These are phyloP conservation scores for Schoenoplectus tabernaemontani DNA, from an alignment of 202 grass and related monocot species.

Conservation along the genomic window DNA sequence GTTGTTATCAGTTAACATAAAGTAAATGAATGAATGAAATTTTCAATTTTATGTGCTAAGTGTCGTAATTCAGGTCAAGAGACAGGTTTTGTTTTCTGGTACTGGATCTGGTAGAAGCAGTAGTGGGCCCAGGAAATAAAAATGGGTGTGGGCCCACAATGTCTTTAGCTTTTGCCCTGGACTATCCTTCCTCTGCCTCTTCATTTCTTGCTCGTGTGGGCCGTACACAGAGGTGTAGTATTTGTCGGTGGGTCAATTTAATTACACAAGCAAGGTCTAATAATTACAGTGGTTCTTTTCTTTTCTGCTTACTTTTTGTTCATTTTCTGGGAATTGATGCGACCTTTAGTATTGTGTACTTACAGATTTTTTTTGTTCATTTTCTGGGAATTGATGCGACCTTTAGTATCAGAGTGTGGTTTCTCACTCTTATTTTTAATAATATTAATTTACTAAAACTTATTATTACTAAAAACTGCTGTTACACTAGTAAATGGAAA, in stretches of 20 bases:
- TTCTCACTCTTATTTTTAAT: too few relatives aligned
- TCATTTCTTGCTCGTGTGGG: neutral
- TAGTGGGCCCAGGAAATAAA: constrained; percentile 5
- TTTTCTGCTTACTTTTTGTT: neutral
- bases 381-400: neutral
- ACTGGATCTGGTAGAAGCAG: neutral
- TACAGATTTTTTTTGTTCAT: constrained; percentile 2
- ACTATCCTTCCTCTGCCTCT: neutral
- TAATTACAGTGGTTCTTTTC: neutral
- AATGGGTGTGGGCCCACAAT: neutral
- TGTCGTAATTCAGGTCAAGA: neutral
- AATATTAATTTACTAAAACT: too few relatives aligned
- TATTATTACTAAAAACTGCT: too few relatives aligned
- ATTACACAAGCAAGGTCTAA: neutral
- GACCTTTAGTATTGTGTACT: too few relatives aligned
- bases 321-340: neutral
- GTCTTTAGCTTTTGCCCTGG: neutral
- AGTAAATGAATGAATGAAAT: too few relatives aligned
- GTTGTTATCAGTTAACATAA: too few relatives aligned
- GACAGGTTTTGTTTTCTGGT: neutral
- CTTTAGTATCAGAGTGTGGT: neutral
- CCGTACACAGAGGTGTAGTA: neutral
- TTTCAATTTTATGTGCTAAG: neutral
- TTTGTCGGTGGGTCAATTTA: neutral
- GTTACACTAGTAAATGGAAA: too few relatives aligned